Evolutionary conservation across 352 stramenopile genomes (phyloP), one percentile per base, ranked within the genome.

Genomic region (Thalassiosira tumida): DNA sequence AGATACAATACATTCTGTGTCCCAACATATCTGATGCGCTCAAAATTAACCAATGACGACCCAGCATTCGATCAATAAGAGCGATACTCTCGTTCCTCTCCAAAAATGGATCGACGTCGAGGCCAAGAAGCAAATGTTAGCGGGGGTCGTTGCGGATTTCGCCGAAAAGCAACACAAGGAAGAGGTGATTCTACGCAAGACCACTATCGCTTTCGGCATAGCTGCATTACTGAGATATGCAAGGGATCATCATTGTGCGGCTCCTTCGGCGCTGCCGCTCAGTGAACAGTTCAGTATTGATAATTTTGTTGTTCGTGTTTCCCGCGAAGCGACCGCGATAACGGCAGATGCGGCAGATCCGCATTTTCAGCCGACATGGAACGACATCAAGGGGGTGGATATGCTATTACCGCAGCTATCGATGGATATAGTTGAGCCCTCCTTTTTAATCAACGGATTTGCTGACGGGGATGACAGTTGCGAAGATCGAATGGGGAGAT

Each of bases 371-470:
- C n/a, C n/a, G n/a, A n/a, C n/a, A 54, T 81, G 81, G 80, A 78
- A 87, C 21, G 54, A 76, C 35, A 40, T 87, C 10, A 51, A 59
- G 13, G 81, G 70, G 37, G 50, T 81, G 1, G 51, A 29, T 21
- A 87, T 87, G 70, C 2, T 87, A 43, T 81, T 40, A 14, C 54
- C 81, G 26, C 24, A 15, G 35, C 38, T 74, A 74, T 81, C 43
- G 1, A 35, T 35, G 37, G 31, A 69, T 50, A 65, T 72, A 13
- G 26, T 50, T 2, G 77, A 84, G 77, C 77, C 77, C 14, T 75
- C n/a, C 1, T 84, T 76, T 65, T 31, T 84, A 33, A 3, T 10
- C 38, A 51, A n/a, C 59, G 31, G 59, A 10, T 69, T 69, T 69
- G 21, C 33, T 31, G 35, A 43, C 35, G n/a, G 3, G 2, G 37